These are phyloP conservation scores for Vitis rupestris DNA, from an alignment of 164 flowering plant genomes.

Conservation along the genomic window DNA sequence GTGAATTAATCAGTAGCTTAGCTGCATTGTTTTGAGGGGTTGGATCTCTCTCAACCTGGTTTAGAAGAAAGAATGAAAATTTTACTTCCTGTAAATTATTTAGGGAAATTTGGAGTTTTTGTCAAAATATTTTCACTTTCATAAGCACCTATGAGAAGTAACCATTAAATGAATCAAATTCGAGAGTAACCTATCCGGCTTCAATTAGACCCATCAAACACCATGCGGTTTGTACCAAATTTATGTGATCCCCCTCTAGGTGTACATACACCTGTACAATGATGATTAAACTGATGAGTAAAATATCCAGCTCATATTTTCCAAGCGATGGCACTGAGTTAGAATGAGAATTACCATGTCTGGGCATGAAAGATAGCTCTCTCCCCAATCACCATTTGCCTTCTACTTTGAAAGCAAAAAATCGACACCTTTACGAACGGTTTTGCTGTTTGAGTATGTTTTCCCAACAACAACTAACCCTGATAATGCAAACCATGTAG, in stretches of 20 bases:
- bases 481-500: constrained; percentile 42
- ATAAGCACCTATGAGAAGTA: too few relatives aligned
- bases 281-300: too few relatives aligned
- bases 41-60: constrained; percentile 32
- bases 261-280: constrained; percentile 43
- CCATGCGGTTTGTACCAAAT: constrained; percentile 60
- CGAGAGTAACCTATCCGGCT: constrained; percentile 44
- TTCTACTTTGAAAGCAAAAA: constrained; percentile 39
- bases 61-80: background rate
- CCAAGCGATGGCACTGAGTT: too few relatives aligned
- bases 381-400: constrained; percentile 60
- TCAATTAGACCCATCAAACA: constrained; percentile 57
- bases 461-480: constrained; percentile 44
- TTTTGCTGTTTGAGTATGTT: constrained; percentile 29
- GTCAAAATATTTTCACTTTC: too few relatives aligned
- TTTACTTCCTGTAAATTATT: too few relatives aligned
- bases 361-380: constrained; percentile 51
- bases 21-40: constrained; percentile 37
- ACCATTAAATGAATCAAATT: background rate
- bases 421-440: constrained; percentile 37
- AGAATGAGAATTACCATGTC: constrained; percentile 26
- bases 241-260: constrained; percentile 36
- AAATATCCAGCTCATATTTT: too few relatives aligned
- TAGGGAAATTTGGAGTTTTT: too few relatives aligned
- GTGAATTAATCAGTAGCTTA: constrained; percentile 35